Base-by-base conservation (phyloP, 1,284 basidiomycete genomes). In the Sanghuangporus baumii region DNA sequence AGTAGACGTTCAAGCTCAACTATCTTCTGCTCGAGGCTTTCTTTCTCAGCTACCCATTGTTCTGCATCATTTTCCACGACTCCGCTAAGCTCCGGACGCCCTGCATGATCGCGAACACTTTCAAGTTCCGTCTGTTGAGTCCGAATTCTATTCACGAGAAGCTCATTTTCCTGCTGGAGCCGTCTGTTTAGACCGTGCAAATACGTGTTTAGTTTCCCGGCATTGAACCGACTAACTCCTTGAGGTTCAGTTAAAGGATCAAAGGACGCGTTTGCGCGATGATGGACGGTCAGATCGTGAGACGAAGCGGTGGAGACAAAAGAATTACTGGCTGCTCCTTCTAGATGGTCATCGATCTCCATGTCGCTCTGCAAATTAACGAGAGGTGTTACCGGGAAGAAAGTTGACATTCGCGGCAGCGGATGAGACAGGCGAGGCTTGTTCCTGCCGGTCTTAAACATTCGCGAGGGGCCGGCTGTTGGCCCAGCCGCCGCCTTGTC, bases 181-280 rank as follows among this genome's bases (percentile, higher is more conserved):
- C 87, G 80, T 52, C 86, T 76, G 72, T 94, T 94, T 61, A 94
- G 76, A 11, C 88, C 86, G 72, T 94, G 89, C 68, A 94, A 71
- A 71, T 94, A 94, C 6, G 81, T 80, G 66, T 94, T 93, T 67
- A 94, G 73, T 73, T 93, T 94, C 11, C 80, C 80, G 2, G 88
- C 88, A 72, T 94, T 91, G 74, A 94, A 93, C 31, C 89, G 78
- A 11, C 86, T 83, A 46, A 78, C 69, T 18, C 76, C 82, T 66
- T 85, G 79, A 60, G 88, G 83, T 8, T 87, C 88, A 71, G 89
- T 83, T 5, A 86, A 80, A 41, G 89, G 88, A 70, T 92, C 90
- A 66, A 94, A 91, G 7, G 91, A 93, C 14, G 89, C 89, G 69
- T 94, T 94, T 46, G 85, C 88, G 8, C 89, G 85, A 37, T 83